Conservation (phyloP, 345 rosid species). For the Hibiscus trionum region DNA sequence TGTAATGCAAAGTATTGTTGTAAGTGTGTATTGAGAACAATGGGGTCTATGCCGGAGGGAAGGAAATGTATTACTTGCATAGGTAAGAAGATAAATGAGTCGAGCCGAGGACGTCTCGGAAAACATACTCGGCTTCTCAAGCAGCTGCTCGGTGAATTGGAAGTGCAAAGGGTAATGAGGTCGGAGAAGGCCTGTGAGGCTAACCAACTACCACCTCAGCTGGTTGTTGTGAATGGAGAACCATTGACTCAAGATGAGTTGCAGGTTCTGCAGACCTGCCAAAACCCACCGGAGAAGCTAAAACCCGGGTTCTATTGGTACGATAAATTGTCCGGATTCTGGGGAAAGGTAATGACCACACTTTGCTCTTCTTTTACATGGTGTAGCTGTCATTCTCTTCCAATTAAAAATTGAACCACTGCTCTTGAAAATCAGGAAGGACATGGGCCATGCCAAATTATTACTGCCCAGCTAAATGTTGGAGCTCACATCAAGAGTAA, state of each 20-base stretch:
- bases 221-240: constrained; percentile 45
- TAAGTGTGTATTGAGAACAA: constrained; percentile 64
- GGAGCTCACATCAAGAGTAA: constrained; percentile 35
- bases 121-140: constrained; percentile 54
- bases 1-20: constrained; percentile 74
- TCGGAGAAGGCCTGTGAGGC: constrained; percentile 46
- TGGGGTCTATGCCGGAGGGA: constrained; percentile 95
- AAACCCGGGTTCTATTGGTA: constrained; percentile 85
- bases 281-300: constrained; percentile 61
- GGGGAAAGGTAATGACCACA: constrained; percentile 74
- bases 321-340: constrained; percentile 67
- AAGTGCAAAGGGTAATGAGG: constrained; percentile 49
- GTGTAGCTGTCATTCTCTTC: not conserved
- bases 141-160: constrained; percentile 34
- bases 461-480: constrained; percentile 40
- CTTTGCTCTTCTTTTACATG: not conserved
- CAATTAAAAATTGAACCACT: constrained; percentile 7
- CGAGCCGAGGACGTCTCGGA: constrained; percentile 48
- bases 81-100: constrained; percentile 55
- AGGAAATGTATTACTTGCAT: constrained; percentile 74
- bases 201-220: constrained; percentile 69
- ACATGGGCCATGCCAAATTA: constrained; percentile 66
- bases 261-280: constrained; percentile 42
- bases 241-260: constrained; percentile 45
- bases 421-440: constrained; percentile 49